Evolutionary conservation across 768 basidiomycete species (phyloP), one percentile per base, ranked within the genome.

Genomic region (Phanerochaete carnosa): DNA sequence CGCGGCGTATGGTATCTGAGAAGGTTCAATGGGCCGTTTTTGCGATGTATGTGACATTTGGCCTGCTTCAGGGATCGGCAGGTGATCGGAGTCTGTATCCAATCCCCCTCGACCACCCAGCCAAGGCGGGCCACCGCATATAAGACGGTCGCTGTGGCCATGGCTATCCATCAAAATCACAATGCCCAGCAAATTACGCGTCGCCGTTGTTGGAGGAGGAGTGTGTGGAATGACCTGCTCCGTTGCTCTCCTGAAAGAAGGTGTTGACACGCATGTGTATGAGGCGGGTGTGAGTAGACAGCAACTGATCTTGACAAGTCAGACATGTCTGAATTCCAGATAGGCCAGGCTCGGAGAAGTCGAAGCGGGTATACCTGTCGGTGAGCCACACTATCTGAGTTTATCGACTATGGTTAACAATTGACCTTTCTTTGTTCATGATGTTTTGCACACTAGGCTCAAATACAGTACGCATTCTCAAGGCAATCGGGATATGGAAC

Each of bases 261-360:
- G 55, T 32, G 39, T 61, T 5, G 16, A 49, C 23, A 49, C 47
- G 15, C 45, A 57, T 22, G 37, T 61, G 29, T 61, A 61, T 52
- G 60, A 61, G 50, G 45, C 55, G 2, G 46, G 29, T 33, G 55
- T 57, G 30, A n/a, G 60, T 25, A 51, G 7, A 47, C 22, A 23
- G 13, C 3, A 8, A 46, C 5, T 19, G 8, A 7, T 5, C 32
- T n/a, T 3, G 22, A 2, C 32, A 35, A n/a, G 1, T 15, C 52
- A 16, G n/a, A 35, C 25, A 33, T 25, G 5, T 54, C 16, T 6
- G 15, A 8, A 7, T 26, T 39, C n/a, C 39, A 61, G 33, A 35
- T 7, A 7, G 60, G 43, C 59, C 22, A 61, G 50, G 46, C 55
- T 61, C 32, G 53, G 55, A 8, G 60, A 61, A 32, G 47, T 56